Evolutionary conservation across 495 filamentous ascomycete genomes (phyloP).

Genomic region (Saxispiralis lemnorum): DNA sequence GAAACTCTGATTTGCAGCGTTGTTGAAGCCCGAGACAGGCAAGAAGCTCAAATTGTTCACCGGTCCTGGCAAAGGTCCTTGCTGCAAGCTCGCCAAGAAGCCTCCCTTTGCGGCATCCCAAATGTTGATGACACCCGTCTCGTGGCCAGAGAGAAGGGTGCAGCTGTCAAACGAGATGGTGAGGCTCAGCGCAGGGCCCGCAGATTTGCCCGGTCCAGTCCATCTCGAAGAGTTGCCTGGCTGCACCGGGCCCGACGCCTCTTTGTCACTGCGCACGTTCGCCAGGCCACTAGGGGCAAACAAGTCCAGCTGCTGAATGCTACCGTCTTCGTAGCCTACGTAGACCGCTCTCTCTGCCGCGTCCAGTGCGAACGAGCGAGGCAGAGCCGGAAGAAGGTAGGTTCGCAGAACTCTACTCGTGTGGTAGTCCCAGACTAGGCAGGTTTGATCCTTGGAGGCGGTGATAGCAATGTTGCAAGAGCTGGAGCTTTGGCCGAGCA

Average conservation of each 20-base stretch:
- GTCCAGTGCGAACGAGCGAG: conserved; percentile 59
- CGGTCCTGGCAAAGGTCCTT: conserved; percentile 46
- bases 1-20: conserved; percentile 24
- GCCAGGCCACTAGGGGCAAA: conserved; percentile 26
- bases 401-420: conserved; percentile 59
- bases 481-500: conserved; percentile 47
- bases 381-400: conserved; percentile 53
- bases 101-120: conserved; percentile 61
- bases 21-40: conserved; percentile 40
- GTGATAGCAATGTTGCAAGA: conserved; percentile 61
- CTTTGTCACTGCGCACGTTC: conserved; percentile 12
- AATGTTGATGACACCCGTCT: conserved; percentile 53
- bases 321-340: conserved; percentile 67
- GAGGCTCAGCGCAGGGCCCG: conserved; percentile 44
- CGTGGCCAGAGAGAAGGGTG: conserved; percentile 61
- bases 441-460: conserved; percentile 60
- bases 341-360: conserved; percentile 70
- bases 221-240: conserved; percentile 35
- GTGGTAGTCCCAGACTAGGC: conserved; percentile 77
- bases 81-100: conserved; percentile 42
- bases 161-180: conserved; percentile 68
- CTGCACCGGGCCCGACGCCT: conserved; percentile 15
- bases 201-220: conserved; percentile 39
- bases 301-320: conserved; percentile 64
- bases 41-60: conserved; percentile 63